Evolutionary conservation across 352 stramenopile genomes (phyloP).

Genomic region (Globisporangium splendens): DNA sequence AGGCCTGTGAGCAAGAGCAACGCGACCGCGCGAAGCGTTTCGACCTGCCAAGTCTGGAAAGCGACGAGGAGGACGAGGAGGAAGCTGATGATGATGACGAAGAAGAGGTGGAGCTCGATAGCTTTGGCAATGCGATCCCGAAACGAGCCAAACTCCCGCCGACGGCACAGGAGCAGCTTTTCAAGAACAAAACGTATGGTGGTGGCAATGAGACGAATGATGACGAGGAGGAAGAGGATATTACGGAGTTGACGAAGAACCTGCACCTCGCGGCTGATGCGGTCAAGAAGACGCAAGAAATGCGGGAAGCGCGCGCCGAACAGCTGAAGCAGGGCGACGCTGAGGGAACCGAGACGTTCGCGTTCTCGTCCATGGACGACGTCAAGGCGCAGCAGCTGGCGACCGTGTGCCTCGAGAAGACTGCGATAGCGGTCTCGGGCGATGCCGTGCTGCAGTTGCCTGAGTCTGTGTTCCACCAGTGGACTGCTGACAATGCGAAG

Average conservation of each 20-base stretch:
- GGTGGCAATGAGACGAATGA: slow-evolving; percentile 17
- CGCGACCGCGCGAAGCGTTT: slow-evolving; percentile 48
- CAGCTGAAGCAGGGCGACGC: slow-evolving; percentile 12
- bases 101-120: slow-evolving; percentile 19
- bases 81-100: slow-evolving; percentile 13
- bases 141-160: slow-evolving; percentile 7
- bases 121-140: slow-evolving; percentile 10
- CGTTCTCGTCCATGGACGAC: slow-evolving; percentile 70
- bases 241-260: slow-evolving; percentile 56
- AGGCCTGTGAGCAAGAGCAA: slow-evolving; percentile 59
- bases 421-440: slow-evolving; percentile 63
- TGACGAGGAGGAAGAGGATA: slow-evolving; percentile 50
- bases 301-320: slow-evolving; percentile 36
- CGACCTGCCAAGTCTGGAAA: slow-evolving; percentile 21
- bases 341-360: slow-evolving; percentile 28
- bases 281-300: slow-evolving; percentile 59
- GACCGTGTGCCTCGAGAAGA: slow-evolving; percentile 66
- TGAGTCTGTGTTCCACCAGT: slow-evolving; percentile 68
- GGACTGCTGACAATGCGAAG: slow-evolving; percentile 25
- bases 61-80: slow-evolving; percentile 21
- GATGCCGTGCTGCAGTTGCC: slow-evolving; percentile 69
- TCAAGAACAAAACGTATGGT: slow-evolving; percentile 49
- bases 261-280: slow-evolving; percentile 41
- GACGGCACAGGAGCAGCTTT: slow-evolving; percentile 34
- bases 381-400: slow-evolving; percentile 54